Conservation (phyloP, 139 green algal genomes). For the Chlorella vulgaris region DNA sequence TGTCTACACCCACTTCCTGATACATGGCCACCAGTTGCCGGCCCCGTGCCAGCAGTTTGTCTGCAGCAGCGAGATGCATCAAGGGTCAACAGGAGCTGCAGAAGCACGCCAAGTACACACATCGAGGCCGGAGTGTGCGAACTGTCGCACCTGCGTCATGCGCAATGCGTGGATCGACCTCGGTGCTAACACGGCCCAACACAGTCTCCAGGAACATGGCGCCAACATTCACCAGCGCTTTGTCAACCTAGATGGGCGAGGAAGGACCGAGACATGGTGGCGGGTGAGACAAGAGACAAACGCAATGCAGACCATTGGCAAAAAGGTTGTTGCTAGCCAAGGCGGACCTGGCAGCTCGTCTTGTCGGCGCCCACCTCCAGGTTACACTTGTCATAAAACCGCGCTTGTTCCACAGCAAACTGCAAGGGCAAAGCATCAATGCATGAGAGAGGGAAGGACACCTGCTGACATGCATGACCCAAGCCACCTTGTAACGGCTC, state of each 20-base stretch:
- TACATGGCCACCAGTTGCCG: constrained; percentile 60
- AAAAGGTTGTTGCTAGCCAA: neutral
- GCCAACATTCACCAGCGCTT: constrained; percentile 81
- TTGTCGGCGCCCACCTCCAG: constrained; percentile 11
- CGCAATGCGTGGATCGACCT: constrained; percentile 78
- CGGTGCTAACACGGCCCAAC: constrained; percentile 72
- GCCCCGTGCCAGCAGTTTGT: constrained; percentile 54
- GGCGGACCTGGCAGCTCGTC: constrained; percentile 24
- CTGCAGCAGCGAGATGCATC: constrained; percentile 14
- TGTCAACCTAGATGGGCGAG: constrained; percentile 56
- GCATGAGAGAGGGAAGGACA: neutral
- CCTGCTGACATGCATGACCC: neutral
- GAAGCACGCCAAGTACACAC: neutral
- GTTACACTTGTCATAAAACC: constrained; percentile 65
- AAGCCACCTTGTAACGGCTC: constrained; percentile 20
- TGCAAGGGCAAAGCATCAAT: constrained; percentile 31
- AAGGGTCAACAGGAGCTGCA: neutral
- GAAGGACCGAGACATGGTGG: neutral
- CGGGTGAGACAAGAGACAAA: neutral
- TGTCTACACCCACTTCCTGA: constrained; percentile 61
- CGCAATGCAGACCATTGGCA: neutral
- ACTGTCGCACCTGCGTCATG: constrained; percentile 64
- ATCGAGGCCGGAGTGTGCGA: neutral
- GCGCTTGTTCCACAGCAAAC: constrained; percentile 74
- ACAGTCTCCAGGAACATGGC: constrained; percentile 69